Conservation (phyloP, 495 filamentous ascomycete species). For the Penicillium waksmanii region DNA sequence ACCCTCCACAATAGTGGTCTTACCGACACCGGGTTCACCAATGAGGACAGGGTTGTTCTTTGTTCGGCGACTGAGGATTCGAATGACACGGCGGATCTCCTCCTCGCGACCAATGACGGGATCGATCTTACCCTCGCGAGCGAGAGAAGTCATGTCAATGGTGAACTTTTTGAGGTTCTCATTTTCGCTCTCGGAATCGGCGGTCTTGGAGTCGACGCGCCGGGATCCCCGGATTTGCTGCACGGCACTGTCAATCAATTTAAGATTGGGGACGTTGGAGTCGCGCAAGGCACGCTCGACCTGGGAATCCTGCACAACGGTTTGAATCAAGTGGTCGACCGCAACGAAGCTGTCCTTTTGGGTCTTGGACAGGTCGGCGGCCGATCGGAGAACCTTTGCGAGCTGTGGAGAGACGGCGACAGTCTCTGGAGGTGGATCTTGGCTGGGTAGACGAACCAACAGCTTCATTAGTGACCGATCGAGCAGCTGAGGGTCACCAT, state of each 20-base stretch:
- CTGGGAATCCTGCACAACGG: slow-evolving; percentile 74
- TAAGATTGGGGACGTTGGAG: slow-evolving; percentile 87
- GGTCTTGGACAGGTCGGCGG: slow-evolving; percentile 89
- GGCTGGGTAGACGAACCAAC: slow-evolving; percentile 86
- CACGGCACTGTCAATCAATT: slow-evolving; percentile 84
- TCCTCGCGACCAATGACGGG: slow-evolving; percentile 97
- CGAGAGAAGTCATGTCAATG: slow-evolving; percentile 94
- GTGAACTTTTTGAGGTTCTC: slow-evolving; percentile 97
- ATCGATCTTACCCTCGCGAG: slow-evolving; percentile 95
- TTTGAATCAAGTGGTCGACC: slow-evolving; percentile 88
- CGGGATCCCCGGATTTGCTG: slow-evolving; percentile 87
- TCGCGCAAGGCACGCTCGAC: slow-evolving; percentile 78
- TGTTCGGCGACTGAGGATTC: slow-evolving; percentile 89
- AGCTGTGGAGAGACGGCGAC: slow-evolving; percentile 80
- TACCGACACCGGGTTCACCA: slow-evolving; percentile 97
- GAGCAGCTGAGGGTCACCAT: slow-evolving; percentile 87
- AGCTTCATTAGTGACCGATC: slow-evolving; percentile 89
- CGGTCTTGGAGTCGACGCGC: slow-evolving; percentile 92
- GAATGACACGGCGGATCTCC: slow-evolving; percentile 91
- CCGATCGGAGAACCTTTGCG: slow-evolving; percentile 76
- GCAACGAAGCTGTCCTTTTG: slow-evolving; percentile 95
- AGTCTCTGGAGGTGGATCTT: slow-evolving; percentile 90
- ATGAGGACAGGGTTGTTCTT: slow-evolving; percentile 98
- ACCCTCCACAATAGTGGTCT: slow-evolving; percentile 97
- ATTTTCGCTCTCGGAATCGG: slow-evolving; percentile 85